These are phyloP conservation scores for Rhizoclosmatium sp. DNA, from an alignment of 192 early-diverging fungal species.

Conservation along the genomic window DNA sequence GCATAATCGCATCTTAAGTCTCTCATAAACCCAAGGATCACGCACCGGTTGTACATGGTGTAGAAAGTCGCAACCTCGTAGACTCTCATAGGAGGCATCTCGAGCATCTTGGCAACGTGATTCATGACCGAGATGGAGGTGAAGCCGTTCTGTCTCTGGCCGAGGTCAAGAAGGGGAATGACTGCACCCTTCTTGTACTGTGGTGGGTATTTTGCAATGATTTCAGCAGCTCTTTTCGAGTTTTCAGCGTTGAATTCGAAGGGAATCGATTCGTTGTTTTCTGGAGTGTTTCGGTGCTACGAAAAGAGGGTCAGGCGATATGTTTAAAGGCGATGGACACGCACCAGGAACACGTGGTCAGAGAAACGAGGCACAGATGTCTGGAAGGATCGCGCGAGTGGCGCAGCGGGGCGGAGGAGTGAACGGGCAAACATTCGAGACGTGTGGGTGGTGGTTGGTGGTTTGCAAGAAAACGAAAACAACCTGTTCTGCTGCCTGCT, in stretches of 20 bases:
- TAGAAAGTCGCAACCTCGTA: slow-evolving; percentile 99
- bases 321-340: neutral
- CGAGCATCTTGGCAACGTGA: slow-evolving; percentile 90
- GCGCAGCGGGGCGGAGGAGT: too few species aligned
- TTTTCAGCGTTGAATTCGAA: slow-evolving; percentile 90
- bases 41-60: slow-evolving; percentile 97
- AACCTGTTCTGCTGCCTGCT: neutral
- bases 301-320: neutral
- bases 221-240: slow-evolving; percentile 78
- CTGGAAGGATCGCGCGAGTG: neutral
- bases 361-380: slow-evolving; percentile 1
- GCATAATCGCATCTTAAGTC: neutral
- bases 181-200: slow-evolving; percentile 99
- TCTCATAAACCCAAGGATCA: neutral
- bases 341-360: slow-evolving; percentile 20
- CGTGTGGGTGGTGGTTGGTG: neutral
- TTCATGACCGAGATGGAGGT: slow-evolving; percentile 97
- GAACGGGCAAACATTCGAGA: neutral
- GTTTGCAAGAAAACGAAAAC: neutral
- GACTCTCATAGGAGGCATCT: slow-evolving; percentile 98
- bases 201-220: slow-evolving; percentile 92
- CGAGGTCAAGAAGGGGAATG: slow-evolving; percentile 94
- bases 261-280: slow-evolving; percentile 73
- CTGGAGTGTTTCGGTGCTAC: slow-evolving; percentile 54
- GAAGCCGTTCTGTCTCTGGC: slow-evolving; percentile 95